A percentile compares a stretch with the other conserved stretches of the same genome.
Evolutionary conservation across 2,329 filamentous ascomycete genomes (phyloP).

Genomic region (Alternaria metachromatica): DNA sequence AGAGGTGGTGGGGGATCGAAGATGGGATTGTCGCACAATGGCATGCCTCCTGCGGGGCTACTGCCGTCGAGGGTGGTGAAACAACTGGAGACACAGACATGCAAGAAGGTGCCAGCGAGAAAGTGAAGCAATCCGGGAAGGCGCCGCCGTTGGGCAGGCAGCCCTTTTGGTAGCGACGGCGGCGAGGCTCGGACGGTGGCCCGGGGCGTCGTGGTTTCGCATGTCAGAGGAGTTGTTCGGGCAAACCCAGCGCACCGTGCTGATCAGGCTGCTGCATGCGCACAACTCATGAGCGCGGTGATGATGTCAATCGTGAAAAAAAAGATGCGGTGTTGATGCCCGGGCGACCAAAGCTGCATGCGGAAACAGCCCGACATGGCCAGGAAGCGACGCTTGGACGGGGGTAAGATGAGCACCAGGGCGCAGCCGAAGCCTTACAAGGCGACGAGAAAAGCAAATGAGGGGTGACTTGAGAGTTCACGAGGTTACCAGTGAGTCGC

Average conservation of each 20-base stretch:
- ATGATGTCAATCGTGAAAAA: constrained; percentile 13
- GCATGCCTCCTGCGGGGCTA: not conserved
- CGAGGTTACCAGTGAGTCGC: not conserved
- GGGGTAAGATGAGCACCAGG: constrained; percentile 1
- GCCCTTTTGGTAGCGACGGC: constrained; percentile 1
- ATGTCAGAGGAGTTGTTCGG: not conserved
- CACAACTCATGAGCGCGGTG: not conserved
- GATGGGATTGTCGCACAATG: not conserved
- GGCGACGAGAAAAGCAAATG: constrained; percentile 9
- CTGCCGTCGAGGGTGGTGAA: constrained; percentile 18
- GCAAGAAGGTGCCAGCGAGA: not conserved
- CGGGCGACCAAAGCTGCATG: constrained; percentile 9
- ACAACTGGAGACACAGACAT: constrained; percentile 11
- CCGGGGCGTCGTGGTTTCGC: constrained; percentile 2
- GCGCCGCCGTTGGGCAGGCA: constrained; percentile 1
- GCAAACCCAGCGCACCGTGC: not conserved
- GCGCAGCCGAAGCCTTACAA: not conserved
- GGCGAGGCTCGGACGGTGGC: constrained; percentile 4
- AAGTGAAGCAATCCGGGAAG: constrained; percentile 10
- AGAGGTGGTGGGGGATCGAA: not conserved
- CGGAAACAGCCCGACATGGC: constrained; percentile 1
- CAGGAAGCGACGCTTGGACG: not conserved
- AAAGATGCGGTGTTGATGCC: constrained; percentile 7
- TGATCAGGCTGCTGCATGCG: not conserved
- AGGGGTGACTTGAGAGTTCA: not conserved